Base-by-base conservation (phyloP, 2,329 filamentous ascomycete genomes). In the Aschersonia sp. region DNA sequence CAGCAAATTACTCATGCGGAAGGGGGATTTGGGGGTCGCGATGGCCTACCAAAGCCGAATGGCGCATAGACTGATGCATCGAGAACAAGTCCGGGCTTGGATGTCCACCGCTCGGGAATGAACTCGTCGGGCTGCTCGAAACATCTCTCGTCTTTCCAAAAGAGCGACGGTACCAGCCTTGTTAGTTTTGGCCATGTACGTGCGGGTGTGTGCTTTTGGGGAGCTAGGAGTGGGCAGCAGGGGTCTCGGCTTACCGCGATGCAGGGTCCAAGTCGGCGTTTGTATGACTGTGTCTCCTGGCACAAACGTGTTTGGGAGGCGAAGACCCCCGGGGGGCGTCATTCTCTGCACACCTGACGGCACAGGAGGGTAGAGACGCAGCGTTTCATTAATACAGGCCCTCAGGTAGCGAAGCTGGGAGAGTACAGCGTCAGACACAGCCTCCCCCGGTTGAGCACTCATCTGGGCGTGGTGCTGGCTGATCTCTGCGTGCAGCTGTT, bases 361-460 rank as follows among this genome's bases (percentile, higher is more conserved):
- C 0, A 67, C 60, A 1, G 66, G 53, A 1, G 67, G 66, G 41
- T 63, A 55, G 4, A 70, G 51, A 0, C 67, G 57, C 35, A 69
- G 54, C 0, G 62, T 45, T 50, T 72, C 69, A 43, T 70, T 59
- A 43, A 71, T 63, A 37, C 58, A 55, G 4, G 62, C 66, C 43
- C 63, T 57, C 9, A 68, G 57, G 41, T 60, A 55, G 12, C 50
- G 48, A 32, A 62, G 49, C 40, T 54, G 55, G 4, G 53, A 51
- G 5, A 62, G 52, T 1, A 12, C 35, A 9, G 35, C 35, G 35
- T 37, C 35, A 22, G 22, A 22, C 22, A 22, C 22, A 22, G 22
- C 22, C 22, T 22, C 22, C 22, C 22, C 22, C 22, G 22, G 22
- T 22, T 22, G 2, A 22, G 2, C 22, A 22, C 22, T 22, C 22